Conservation (phyloP, 1,284 basidiomycete genomes). For the Cryptococcus maquisensis region DNA sequence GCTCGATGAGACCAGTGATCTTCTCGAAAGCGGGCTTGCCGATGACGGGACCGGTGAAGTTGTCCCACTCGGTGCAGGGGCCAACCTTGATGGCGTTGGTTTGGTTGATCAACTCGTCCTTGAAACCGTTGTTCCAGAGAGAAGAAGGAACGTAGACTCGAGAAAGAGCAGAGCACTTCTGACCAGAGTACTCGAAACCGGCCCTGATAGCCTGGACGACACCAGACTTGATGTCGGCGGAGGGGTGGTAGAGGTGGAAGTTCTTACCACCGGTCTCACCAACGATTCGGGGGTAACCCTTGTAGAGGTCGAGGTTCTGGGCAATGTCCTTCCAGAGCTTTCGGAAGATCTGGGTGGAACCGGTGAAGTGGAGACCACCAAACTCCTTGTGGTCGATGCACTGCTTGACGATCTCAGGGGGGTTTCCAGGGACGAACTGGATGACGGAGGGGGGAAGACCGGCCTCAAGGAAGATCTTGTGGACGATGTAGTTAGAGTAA, state of each 20-base stretch:
- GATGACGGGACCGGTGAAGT: conserved; percentile 97
- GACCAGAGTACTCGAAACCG: conserved; percentile 96
- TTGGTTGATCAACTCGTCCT: conserved; percentile 69
- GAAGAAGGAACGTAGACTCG: conserved; percentile 84
- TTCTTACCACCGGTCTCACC: conserved; percentile 97
- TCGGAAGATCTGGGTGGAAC: conserved; percentile 90
- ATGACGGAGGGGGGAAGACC: conserved; percentile 92
- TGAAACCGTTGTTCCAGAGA: conserved; percentile 83
- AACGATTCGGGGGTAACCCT: conserved; percentile 87
- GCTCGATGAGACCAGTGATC: conserved; percentile 76
- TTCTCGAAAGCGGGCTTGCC: conserved; percentile 78
- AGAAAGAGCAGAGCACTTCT: conserved; percentile 95
- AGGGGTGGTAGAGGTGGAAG: conserved; percentile 89
- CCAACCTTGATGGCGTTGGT: conserved; percentile 83
- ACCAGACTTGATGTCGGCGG: conserved; percentile 81
- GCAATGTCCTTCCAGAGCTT: conserved; percentile 96
- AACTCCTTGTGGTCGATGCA: conserved; percentile 76
- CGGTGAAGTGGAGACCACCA: conserved; percentile 92
- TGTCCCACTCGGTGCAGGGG: conserved; percentile 66
- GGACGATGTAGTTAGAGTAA: conserved; percentile 89
- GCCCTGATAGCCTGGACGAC: conserved; percentile 83
- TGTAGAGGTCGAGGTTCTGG: conserved; percentile 78
- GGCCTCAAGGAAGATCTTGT: conserved; percentile 90
- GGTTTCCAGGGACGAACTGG: conserved; percentile 90
- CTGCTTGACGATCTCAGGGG: conserved; percentile 74